Conservation (phyloP, 257 asterid species). For the Solanum lycopersicoides region DNA sequence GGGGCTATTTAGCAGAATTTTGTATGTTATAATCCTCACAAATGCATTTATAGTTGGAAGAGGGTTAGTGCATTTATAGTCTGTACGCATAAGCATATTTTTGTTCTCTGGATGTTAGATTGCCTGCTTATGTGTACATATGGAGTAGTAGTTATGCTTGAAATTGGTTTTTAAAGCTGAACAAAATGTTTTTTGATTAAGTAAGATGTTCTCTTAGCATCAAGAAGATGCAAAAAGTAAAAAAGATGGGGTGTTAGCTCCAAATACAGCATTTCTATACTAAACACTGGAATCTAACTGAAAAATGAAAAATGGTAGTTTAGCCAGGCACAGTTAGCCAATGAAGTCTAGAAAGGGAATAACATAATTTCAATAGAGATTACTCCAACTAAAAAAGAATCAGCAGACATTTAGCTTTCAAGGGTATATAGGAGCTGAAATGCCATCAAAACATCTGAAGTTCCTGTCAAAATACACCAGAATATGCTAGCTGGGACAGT, state of each 20-base stretch:
- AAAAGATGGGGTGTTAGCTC: neutral
- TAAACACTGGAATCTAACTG: neutral
- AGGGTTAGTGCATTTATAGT: neutral
- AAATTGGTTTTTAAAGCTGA: neutral
- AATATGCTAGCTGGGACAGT: neutral
- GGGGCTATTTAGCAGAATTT: neutral
- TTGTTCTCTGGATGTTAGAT: neutral
- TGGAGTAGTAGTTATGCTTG: neutral
- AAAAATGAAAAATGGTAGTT: neutral
- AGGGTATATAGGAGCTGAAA: neutral
- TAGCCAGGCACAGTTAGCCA: neutral
- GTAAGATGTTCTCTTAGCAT: neutral
- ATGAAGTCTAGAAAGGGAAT: neutral
- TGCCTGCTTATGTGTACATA: neutral
- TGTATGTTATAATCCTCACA: neutral
- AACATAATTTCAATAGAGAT: neutral
- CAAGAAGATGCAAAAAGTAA: neutral
- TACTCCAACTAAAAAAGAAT: neutral
- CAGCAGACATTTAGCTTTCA: neutral
- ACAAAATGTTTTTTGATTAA: neutral
- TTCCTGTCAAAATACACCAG: neutral
- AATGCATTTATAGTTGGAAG: neutral
- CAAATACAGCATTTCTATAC: neutral
- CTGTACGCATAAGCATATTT: neutral
- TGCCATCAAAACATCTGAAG: neutral